A percentile compares a stretch with the other conserved stretches of the same genome.
Conservation (phyloP, 805 yeast genomes). For the Starmerella floricola region DNA sequence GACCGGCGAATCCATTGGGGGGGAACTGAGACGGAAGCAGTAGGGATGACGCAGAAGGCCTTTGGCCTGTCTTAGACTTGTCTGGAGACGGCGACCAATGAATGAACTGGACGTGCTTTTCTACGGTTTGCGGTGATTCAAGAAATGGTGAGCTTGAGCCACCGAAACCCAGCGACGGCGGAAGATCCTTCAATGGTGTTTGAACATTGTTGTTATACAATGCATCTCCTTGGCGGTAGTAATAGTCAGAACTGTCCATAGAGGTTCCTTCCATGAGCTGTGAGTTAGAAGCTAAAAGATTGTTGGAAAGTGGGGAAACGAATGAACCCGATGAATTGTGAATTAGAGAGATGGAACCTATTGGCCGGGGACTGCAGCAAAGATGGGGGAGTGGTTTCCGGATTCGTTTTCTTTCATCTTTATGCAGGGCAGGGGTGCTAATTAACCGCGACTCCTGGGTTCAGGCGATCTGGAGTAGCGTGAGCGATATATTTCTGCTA, state of each 20-base stretch:
- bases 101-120: not conserved
- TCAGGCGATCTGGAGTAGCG: no score
- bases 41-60: not conserved
- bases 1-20: not conserved
- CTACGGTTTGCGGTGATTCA: slow-evolving; percentile 13
- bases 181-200: slow-evolving; percentile 15
- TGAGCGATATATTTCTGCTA: no score
- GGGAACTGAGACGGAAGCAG: slow-evolving; percentile 17
- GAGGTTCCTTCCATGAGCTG: no score
- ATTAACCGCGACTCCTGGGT: no score
- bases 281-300: no score
- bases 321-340: no score
- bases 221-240: no score
- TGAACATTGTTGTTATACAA: not conserved
- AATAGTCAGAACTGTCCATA: no score
- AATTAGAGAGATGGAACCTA: no score
- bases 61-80: not conserved
- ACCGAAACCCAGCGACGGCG: slow-evolving; percentile 18
- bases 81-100: slow-evolving; percentile 11
- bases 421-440: no score
- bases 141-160: slow-evolving; percentile 19
- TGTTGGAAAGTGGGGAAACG: no score
- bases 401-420: no score
- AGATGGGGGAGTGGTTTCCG: not conserved
- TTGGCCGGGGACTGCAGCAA: not conserved